These are phyloP conservation scores for Berberis thunbergii DNA, from an alignment of 164 flowering plant species.

Conservation along the genomic window DNA sequence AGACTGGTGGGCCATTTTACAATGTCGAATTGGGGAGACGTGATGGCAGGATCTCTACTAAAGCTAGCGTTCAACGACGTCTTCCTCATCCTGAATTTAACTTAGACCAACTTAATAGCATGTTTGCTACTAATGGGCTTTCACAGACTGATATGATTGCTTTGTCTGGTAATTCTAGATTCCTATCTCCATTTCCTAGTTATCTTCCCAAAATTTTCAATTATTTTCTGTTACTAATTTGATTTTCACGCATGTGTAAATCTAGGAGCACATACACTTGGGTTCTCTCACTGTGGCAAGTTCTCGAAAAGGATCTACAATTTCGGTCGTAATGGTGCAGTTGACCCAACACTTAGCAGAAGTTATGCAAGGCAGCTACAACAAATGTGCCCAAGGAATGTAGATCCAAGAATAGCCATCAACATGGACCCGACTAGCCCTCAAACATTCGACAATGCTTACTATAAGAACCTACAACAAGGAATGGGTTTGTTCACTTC, in stretches of 20 bases:
- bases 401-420: conserved; percentile 33
- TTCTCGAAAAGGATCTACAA: conserved; percentile 35
- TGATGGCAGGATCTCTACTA: conserved; percentile 46
- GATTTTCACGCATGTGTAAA: no score
- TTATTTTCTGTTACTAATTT: no score
- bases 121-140: conserved; percentile 43
- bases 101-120: conserved; percentile 45
- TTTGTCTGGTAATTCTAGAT: conserved; percentile 39
- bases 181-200: not conserved
- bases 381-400: conserved; percentile 33
- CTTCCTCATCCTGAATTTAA: conserved; percentile 49
- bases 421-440: conserved; percentile 38
- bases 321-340: conserved; percentile 10
- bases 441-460: conserved; percentile 19
- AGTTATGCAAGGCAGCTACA: conserved; percentile 27
- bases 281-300: conserved; percentile 39
- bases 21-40: conserved; percentile 60
- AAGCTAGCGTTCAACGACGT: conserved; percentile 28
- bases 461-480: conserved; percentile 24
- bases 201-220: not conserved
- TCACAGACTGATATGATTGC: conserved; percentile 54
- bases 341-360: conserved; percentile 31
- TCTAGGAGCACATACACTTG: conserved; percentile 36
- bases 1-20: conserved; percentile 75
- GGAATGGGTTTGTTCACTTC: conserved; percentile 29